Conservation (phyloP, 306 rosid genomes). For the Trifolium fragiferum region DNA sequence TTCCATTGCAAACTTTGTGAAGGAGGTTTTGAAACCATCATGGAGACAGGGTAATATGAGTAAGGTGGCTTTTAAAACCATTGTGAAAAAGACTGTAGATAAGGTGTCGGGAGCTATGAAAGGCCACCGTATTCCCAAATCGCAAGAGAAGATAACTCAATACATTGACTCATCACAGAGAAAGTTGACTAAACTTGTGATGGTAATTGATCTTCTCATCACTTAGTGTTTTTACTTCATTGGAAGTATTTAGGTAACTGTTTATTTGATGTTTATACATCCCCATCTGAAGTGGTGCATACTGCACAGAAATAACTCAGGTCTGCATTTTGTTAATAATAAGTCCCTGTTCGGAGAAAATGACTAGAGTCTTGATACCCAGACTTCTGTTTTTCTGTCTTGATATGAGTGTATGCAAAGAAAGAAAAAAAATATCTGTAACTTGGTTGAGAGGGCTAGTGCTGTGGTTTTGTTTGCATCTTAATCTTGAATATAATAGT, state of each 20-base stretch:
- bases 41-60: slow-evolving; percentile 99
- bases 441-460: slow-evolving; percentile 3
- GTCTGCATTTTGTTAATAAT: slow-evolving; percentile 12
- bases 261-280: slow-evolving; percentile 1
- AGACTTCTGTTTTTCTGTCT: slow-evolving; percentile 5
- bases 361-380: background rate
- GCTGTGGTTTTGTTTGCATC: slow-evolving; percentile 31
- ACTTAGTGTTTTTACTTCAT: slow-evolving; percentile 13
- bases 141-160: slow-evolving; percentile 82
- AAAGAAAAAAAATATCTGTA: background rate
- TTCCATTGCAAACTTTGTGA: slow-evolving; percentile 90
- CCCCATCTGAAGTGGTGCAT: slow-evolving; percentile 15
- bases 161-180: slow-evolving; percentile 90
- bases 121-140: slow-evolving; percentile 87
- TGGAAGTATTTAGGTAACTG: background rate
- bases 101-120: slow-evolving; percentile 99
- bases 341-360: slow-evolving; percentile 15
- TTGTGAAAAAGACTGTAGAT: slow-evolving; percentile 96
- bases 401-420: slow-evolving; percentile 1
- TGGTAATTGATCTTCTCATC: slow-evolving; percentile 60
- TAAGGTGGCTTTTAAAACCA: slow-evolving; percentile 97
- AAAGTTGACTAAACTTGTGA: slow-evolving; percentile 94
- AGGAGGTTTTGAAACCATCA: slow-evolving; percentile 92
- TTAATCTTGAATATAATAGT: background rate
- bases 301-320: slow-evolving; percentile 7